phyloP scores from a whole-genome alignment of 192 early-diverging fungal genomes.

The Linnemannia hyalina region DNA sequence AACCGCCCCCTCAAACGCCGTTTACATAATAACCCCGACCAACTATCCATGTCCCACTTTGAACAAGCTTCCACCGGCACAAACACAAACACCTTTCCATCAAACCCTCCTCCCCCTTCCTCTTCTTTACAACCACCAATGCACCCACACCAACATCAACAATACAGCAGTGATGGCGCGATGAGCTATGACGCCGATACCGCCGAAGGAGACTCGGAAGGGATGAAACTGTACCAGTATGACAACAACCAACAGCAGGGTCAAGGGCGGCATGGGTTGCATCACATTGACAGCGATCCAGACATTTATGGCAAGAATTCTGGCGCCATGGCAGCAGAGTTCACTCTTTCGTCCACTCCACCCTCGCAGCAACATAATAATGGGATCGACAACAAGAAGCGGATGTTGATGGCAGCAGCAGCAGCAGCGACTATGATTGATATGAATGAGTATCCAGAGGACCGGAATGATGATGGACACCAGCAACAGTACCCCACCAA shows the following conservation, averaged over 20 bases:
- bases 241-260: not conserved
- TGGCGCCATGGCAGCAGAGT: not conserved
- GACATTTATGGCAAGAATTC: not conserved
- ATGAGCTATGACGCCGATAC: not conserved
- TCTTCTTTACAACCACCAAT: not conserved
- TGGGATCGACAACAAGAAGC: not conserved
- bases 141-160: not conserved
- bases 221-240: not conserved
- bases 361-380: not conserved
- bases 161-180: not conserved
- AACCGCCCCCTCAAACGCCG: not conserved
- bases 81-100: not conserved
- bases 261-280: not conserved
- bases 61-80: not conserved
- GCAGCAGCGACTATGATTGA: slow-evolving; percentile 9
- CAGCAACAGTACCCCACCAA: not conserved
- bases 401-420: not conserved
- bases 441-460: slow-evolving; percentile 14
- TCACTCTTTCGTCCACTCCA: not conserved
- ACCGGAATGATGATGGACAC: slow-evolving; percentile 22
- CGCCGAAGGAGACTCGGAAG: not conserved
- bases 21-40: not conserved
- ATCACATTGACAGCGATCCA: slow-evolving; percentile 21
- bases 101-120: not conserved
- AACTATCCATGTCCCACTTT: not conserved